These are phyloP conservation scores for Cladosporium sp. DNA, from an alignment of 2,329 filamentous ascomycete genomes.

Conservation along the genomic window DNA sequence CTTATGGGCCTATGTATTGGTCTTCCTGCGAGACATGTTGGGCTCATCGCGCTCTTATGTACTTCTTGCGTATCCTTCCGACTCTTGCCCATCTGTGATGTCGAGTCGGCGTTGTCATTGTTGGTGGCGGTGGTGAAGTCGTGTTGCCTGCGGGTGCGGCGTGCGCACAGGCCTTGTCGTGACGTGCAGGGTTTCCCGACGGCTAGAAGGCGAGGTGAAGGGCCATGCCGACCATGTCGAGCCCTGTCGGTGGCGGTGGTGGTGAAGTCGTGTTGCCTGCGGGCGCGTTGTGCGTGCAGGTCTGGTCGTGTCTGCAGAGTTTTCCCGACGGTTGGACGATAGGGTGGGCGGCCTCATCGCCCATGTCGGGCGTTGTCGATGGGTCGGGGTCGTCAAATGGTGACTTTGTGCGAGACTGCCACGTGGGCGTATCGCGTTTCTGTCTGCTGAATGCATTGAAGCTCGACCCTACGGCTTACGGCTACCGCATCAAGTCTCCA, in stretches of 20 bases:
- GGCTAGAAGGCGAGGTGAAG: not conserved
- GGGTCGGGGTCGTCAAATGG: conserved; percentile 2
- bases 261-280: not conserved
- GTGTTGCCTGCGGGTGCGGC: not conserved
- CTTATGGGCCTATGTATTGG: not conserved
- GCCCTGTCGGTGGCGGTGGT: not conserved
- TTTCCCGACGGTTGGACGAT: conserved; percentile 1
- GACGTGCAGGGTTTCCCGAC: not conserved
- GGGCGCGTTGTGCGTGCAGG: not conserved
- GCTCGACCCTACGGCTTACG: too few relatives aligned
- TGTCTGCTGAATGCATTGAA: not conserved
- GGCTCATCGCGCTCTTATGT: not conserved
- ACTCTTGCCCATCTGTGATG: not conserved
- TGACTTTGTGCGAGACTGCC: not conserved
- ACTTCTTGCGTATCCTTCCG: not conserved
- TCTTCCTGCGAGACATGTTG: not conserved
- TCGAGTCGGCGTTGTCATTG: not conserved
- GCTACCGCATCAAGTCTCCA: too few relatives aligned
- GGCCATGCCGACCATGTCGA: not conserved
- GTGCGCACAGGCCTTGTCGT: not conserved
- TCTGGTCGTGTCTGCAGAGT: not conserved
- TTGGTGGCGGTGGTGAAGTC: not conserved
- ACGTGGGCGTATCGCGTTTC: not conserved
- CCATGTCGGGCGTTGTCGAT: conserved; percentile 3
- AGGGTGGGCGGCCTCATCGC: not conserved